Evolutionary conservation across 306 rosid species (phyloP).

Genomic region (Quercus suber): DNA sequence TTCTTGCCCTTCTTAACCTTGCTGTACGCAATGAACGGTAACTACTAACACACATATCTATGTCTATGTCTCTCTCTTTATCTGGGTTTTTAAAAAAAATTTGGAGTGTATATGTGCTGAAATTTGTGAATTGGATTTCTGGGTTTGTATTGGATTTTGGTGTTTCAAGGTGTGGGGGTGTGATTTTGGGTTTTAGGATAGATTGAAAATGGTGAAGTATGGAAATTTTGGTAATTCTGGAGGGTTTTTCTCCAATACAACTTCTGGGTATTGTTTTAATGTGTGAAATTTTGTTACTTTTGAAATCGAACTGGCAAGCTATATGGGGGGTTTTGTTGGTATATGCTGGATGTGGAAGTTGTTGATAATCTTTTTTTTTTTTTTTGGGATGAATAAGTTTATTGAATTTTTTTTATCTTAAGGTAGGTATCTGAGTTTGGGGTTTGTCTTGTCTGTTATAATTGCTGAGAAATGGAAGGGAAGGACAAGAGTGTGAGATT

Average conservation of each 20-base stretch:
- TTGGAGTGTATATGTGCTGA: neutral
- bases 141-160: neutral
- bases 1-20: constrained; percentile 88
- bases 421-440: neutral
- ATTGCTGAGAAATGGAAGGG: neutral
- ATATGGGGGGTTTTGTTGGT: neutral
- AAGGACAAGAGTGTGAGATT: neutral
- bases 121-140: neutral
- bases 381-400: too few species aligned
- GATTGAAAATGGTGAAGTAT: neutral
- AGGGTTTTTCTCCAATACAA: neutral
- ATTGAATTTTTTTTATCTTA: neutral
- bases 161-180: neutral
- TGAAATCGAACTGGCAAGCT: neutral
- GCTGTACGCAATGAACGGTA: constrained; percentile 84
- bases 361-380: neutral
- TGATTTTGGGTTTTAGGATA: neutral
- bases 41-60: neutral
- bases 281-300: neutral
- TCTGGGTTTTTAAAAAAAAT: neutral
- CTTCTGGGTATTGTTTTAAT: neutral
- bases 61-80: neutral
- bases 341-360: neutral
- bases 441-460: neutral
- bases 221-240: neutral